Conservation (phyloP, 2,329 filamentous ascomycete genomes). For the Aureobasidium sp. region DNA sequence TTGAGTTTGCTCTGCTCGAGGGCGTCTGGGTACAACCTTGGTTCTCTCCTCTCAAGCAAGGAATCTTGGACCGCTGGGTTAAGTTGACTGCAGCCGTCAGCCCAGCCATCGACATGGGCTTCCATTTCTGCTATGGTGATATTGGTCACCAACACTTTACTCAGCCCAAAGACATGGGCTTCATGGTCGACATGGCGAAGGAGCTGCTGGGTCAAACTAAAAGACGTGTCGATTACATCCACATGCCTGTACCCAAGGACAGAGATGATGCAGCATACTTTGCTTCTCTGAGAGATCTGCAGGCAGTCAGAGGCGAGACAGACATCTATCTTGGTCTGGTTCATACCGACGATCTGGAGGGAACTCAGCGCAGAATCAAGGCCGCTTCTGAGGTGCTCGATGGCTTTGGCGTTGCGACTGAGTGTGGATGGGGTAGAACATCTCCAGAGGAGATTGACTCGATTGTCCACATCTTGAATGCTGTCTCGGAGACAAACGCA, state of each 20-base stretch:
- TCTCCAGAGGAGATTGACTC: slow-evolving; percentile 22
- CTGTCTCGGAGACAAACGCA: not conserved
- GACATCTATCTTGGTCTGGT: slow-evolving; percentile 35
- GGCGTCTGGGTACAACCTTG: slow-evolving; percentile 24
- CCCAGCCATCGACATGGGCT: slow-evolving; percentile 32
- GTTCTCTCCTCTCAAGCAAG: slow-evolving; percentile 26
- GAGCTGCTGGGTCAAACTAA: slow-evolving; percentile 21
- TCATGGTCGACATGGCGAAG: slow-evolving; percentile 31
- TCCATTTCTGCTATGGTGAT: slow-evolving; percentile 43
- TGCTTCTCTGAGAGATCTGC: slow-evolving; percentile 28
- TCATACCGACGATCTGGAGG: slow-evolving; percentile 30
- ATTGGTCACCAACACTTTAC: slow-evolving; percentile 35
- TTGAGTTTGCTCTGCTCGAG: slow-evolving; percentile 28
- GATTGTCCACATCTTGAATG: slow-evolving; percentile 17
- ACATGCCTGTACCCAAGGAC: slow-evolving; percentile 36
- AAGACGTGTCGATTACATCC: slow-evolving; percentile 32
- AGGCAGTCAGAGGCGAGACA: slow-evolving; percentile 20
- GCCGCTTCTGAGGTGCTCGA: slow-evolving; percentile 25
- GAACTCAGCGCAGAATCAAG: slow-evolving; percentile 30
- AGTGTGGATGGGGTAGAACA: slow-evolving; percentile 34
- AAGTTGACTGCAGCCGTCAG: slow-evolving; percentile 26
- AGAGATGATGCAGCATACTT: slow-evolving; percentile 31
- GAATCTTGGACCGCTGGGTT: slow-evolving; percentile 26
- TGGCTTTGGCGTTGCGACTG: slow-evolving; percentile 33
- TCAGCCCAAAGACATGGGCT: slow-evolving; percentile 30